Evolutionary conservation across 2,329 filamentous ascomycete genomes (phyloP), one percentile per base, ranked within the genome.

Genomic region (Sporothrix globosa): DNA sequence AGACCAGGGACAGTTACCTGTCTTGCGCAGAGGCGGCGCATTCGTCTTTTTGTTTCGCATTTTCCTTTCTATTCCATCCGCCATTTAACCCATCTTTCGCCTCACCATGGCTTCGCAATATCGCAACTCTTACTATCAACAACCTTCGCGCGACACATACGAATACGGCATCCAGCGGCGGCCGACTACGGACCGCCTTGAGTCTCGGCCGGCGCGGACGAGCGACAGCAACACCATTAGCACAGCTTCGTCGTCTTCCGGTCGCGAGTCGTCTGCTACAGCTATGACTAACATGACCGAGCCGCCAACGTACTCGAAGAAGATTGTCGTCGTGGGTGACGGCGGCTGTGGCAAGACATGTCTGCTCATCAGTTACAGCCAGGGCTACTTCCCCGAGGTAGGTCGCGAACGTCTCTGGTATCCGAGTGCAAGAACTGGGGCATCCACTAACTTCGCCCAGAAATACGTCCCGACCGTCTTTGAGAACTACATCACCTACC

Each of bases 381-480:
- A 98, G 83, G 96, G 96, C 72, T 97, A 97, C 81, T 99, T 99
- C 79, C 96, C 96, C 82, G 95, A 99, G 92, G 96, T 97, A 84
- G 10, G 67, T 53, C 13, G 3, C 4, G 34, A 3, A 14, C 3
- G 1, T 34, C 17, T 5, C 34, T 7, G 13, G 14, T 11, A 41
- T 65, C 4, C 21, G 11, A 14, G 19, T 1, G 1, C 11, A n/a
- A 44, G 9, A 24, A 24, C 30, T 9, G 3, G 14, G 2, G 27
- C n/a, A 30, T 9, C 56, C 41, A 68, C 72, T 70, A 73, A 54
- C 39, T 27, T 21, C 65, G 53, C 66, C 52, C 77, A 99, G 96
- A 98, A 97, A 98, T 99, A 99, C 77, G 96, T 99, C 53, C 96
- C 96, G 4, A 99, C 96, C 2, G 96, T 99, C 68, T 99, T 99